phyloP scores from a whole-genome alignment of 2,329 filamentous ascomycete genomes.

The Epichloe gansuensis region DNA sequence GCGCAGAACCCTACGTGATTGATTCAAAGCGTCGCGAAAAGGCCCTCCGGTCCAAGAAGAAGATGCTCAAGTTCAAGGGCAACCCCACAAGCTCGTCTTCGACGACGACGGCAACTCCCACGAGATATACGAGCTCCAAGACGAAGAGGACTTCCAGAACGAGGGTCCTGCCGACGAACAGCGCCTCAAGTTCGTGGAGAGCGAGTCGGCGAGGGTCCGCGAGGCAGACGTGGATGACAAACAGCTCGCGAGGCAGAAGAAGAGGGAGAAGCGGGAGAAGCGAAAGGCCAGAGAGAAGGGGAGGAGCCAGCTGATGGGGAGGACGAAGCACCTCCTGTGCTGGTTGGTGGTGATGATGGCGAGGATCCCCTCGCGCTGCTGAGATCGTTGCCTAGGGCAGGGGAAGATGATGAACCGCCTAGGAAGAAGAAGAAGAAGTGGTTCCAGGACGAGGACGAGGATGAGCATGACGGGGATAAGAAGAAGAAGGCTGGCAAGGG shows the following conservation, averaged over 20 bases:
- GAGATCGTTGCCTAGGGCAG: slow-evolving; percentile 41
- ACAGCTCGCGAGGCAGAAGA: slow-evolving; percentile 64
- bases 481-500: slow-evolving; percentile 28
- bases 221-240: slow-evolving; percentile 77
- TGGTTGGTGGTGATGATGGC: slow-evolving; percentile 27
- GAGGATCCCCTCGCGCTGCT: slow-evolving; percentile 47
- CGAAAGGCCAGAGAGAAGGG: slow-evolving; percentile 50
- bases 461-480: slow-evolving; percentile 26
- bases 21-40: slow-evolving; percentile 95
- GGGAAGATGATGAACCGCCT: slow-evolving; percentile 23
- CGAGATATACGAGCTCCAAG: slow-evolving; percentile 76
- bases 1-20: slow-evolving; percentile 64
- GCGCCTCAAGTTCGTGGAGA: slow-evolving; percentile 63
- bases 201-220: slow-evolving; percentile 58
- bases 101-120: slow-evolving; percentile 85
- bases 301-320: slow-evolving; percentile 18
- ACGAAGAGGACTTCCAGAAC: slow-evolving; percentile 67
- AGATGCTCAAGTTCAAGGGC: slow-evolving; percentile 81
- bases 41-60: slow-evolving; percentile 89
- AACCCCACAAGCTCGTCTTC: slow-evolving; percentile 76
- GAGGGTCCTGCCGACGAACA: slow-evolving; percentile 67
- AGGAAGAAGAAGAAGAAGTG: slow-evolving; percentile 59
- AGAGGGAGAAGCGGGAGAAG: slow-evolving; percentile 62
- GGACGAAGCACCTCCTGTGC: slow-evolving; percentile 21
- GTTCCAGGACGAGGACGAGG: slow-evolving; percentile 60